A percentile compares a stretch with the other conserved stretches of the same genome.
Evolutionary conservation across 768 basidiomycete genomes (phyloP).

Genomic region (Pleurotus pulmonarius): DNA sequence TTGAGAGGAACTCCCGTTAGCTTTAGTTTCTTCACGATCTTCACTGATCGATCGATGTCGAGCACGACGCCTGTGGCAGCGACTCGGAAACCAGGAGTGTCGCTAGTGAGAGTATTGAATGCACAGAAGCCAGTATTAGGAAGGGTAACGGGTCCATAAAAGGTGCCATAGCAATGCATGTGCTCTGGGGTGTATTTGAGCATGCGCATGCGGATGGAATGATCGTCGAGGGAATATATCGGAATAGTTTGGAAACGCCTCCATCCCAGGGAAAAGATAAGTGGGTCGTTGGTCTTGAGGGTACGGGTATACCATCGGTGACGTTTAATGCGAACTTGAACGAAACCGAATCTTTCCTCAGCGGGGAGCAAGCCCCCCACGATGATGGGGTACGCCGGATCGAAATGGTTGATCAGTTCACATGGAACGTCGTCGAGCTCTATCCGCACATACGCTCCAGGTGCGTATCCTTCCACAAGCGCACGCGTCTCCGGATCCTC

Average conservation of each 20-base stretch:
- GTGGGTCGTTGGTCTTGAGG: constrained; percentile 95
- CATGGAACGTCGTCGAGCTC: constrained; percentile 82
- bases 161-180: constrained; percentile 98
- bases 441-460: constrained; percentile 90
- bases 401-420: constrained; percentile 92
- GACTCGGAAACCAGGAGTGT: constrained; percentile 76
- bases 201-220: constrained; percentile 97
- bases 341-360: constrained; percentile 89
- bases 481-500: constrained; percentile 68
- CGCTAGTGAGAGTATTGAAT: constrained; percentile 79
- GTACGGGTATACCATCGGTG: constrained; percentile 92
- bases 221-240: constrained; percentile 95
- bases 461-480: constrained; percentile 85
- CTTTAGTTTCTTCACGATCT: constrained; percentile 98
- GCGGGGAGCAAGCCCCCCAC: constrained; percentile 87
- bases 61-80: constrained; percentile 94
- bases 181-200: constrained; percentile 99
- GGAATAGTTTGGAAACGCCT: constrained; percentile 93
- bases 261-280: constrained; percentile 98
- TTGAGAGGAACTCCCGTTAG: constrained; percentile 94
- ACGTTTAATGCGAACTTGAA: constrained; percentile 94
- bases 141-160: constrained; percentile 88
- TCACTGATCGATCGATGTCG: constrained; percentile 86
- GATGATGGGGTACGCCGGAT: constrained; percentile 86
- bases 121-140: constrained; percentile 98